Evolutionary conservation across 1,284 basidiomycete species (phyloP).

Genomic region (Boletellus deceptivus): DNA sequence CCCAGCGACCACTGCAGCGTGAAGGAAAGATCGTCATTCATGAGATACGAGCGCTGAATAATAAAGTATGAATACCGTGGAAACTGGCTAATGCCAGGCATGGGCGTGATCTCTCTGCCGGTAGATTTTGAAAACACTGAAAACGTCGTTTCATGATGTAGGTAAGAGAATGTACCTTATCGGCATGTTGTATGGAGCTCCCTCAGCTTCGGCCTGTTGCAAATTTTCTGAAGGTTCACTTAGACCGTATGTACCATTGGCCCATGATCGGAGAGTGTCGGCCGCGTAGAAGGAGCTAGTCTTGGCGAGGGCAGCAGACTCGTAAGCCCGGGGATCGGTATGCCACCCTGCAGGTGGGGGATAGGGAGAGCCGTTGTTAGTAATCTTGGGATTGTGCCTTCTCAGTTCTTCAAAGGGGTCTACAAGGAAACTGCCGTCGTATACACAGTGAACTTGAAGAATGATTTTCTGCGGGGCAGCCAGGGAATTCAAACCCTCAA

Average conservation of each 20-base stretch:
- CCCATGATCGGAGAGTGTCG: constrained; percentile 1
- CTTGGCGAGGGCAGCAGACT: not conserved
- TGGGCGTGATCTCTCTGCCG: not conserved
- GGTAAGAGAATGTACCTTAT: constrained; percentile 1
- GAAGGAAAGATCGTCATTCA: constrained; percentile 2
- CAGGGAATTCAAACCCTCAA: constrained; percentile 10
- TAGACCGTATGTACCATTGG: constrained; percentile 2
- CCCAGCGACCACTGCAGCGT: constrained; percentile 25
- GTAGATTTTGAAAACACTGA: not conserved
- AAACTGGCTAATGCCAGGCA: not conserved
- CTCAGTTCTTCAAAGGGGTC: constrained; percentile 8
- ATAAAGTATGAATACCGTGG: constrained; percentile 2
- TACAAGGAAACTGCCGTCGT: constrained; percentile 3
- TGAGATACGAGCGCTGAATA: not conserved
- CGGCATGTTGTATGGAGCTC: not conserved
- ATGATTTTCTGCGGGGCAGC: constrained; percentile 12
- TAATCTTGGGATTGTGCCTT: not conserved
- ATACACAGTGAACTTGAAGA: constrained; percentile 6
- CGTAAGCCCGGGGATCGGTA: too few species aligned
- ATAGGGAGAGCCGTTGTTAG: not conserved
- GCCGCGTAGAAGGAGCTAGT: constrained; percentile 1
- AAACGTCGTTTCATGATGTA: not conserved
- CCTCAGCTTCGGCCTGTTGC: not conserved
- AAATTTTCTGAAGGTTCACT: not conserved
- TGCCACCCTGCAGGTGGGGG: not conserved